Base-by-base conservation (phyloP, 345 rosid species). In the Turritis glabra region DNA sequence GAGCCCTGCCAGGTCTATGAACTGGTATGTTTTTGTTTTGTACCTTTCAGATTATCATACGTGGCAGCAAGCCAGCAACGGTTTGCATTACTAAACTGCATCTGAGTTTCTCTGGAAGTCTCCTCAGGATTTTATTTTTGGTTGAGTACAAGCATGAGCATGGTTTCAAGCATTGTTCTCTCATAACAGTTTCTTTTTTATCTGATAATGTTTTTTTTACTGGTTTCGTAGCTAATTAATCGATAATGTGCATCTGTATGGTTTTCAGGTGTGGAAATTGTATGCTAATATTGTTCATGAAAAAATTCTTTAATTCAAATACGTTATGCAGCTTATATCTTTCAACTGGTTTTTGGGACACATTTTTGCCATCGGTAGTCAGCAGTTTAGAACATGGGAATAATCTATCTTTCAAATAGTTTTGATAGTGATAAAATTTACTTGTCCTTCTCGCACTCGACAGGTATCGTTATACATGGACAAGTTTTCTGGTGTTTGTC, bases 1-100 rank as follows among this genome's bases (percentile, higher is more conserved):
- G 99, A 95, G 82, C 98, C 99, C 56, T 90, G 96, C 69, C 99
- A 92, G 84, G 98, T 92, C 71, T 95, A 92, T 82, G 99, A 95
- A 75, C 71, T 95, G 92, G 98, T 95, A 89, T 27, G 93, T 66
- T 77, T 67, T 72, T 66, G 41, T 65, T 53, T 23, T 22, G 5
- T 43, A 10, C 43, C 44, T 63, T 38, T 29, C 53, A 38, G 62
- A 64, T 33, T 47, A 55, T 77, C 62, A 35, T 38, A 37, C 21
- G 0, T 53, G 56, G 63, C 32, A 50, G 50, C 29, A 76, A 63
- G 56, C 56, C 32, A 50, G 50, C 29, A 76, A 63, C 5, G 15
- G 14, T 77, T 68, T 46, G 40, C 74, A 25, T 53, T 33, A 22
- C 21, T 43, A 25, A 37, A 40, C 4, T 17, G 33, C 52, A 69